phyloP scores from a whole-genome alignment of 179 eudicot genomes.

The Beta corolliflora region DNA sequence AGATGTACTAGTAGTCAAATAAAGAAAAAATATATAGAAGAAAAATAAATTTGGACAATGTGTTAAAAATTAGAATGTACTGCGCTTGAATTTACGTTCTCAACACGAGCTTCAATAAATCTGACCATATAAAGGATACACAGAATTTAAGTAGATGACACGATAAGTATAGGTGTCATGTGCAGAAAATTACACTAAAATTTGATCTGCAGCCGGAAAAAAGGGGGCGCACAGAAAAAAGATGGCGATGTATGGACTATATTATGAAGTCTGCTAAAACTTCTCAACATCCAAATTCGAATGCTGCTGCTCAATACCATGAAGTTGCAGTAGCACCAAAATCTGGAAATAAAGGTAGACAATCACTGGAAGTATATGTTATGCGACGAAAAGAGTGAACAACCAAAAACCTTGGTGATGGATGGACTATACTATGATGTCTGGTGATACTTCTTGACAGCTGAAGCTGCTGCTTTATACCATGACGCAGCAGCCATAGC shows the following conservation, averaged over 20 bases:
- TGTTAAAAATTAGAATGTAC: too few species aligned
- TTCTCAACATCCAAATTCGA: constrained; percentile 27
- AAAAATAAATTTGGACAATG: too few species aligned
- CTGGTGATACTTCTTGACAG: constrained; percentile 49
- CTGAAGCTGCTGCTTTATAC: constrained; percentile 85
- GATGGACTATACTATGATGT: constrained; percentile 16
- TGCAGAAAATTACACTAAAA: background rate
- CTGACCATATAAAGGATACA: background rate
- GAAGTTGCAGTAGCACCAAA: constrained; percentile 93
- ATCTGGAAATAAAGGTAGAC: constrained; percentile 74
- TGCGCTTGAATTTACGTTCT: background rate
- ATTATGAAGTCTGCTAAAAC: constrained; percentile 21
- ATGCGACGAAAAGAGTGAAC: constrained; percentile 25
- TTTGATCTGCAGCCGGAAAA: constrained; percentile 9
- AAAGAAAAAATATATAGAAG: too few species aligned
- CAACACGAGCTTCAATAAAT: background rate
- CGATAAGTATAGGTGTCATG: background rate
- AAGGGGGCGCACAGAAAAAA: constrained; percentile 13
- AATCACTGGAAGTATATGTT: constrained; percentile 58
- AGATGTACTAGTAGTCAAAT: too few species aligned
- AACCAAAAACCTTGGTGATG: constrained; percentile 1
- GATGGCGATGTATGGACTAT: background rate
- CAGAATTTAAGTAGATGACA: background rate
- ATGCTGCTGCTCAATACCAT: constrained; percentile 81
- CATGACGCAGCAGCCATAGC: constrained; percentile 98